Percentiles rank a stretch among this genome's conserved stretches.
Evolutionary conservation across 192 early-diverging fungal species (phyloP).

Genomic region (Oehlia diaphana): DNA sequence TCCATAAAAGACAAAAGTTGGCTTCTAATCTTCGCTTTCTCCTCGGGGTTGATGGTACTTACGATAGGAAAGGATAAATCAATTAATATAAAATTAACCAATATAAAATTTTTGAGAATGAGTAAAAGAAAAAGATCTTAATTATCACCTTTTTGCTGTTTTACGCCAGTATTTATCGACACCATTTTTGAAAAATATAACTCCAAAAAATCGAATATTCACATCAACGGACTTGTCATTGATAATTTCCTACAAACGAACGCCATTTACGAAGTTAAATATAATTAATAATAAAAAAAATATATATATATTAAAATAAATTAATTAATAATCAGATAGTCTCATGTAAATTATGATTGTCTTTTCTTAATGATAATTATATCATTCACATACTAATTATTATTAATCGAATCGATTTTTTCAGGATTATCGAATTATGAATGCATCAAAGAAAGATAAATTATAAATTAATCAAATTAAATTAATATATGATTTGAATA

Average conservation of each 20-base stretch:
- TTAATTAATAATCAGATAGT: no score
- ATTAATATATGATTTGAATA: no score
- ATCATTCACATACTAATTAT: no score
- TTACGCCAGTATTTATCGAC: slow-evolving; percentile 90
- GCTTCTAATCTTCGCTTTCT: slow-evolving; percentile 70
- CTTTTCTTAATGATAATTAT: no score
- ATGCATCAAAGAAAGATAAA: not conserved
- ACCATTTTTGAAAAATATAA: slow-evolving; percentile 87
- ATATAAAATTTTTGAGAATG: not conserved
- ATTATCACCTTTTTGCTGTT: slow-evolving; percentile 60
- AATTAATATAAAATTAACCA: not conserved
- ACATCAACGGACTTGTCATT: slow-evolving; percentile 64
- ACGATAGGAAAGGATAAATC: not conserved
- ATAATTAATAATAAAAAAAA: no score
- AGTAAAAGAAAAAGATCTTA: not conserved
- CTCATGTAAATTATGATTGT: no score
- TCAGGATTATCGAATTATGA: not conserved
- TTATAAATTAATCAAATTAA: not conserved
- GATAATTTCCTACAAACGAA: slow-evolving; percentile 64
- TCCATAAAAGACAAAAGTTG: slow-evolving; percentile 65
- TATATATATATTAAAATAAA: no score
- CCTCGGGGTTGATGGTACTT: slow-evolving; percentile 65
- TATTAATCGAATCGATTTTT: not conserved
- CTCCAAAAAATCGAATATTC: slow-evolving; percentile 71
- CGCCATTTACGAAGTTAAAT: no score